Evolutionary conservation across 768 basidiomycete species (phyloP).

Genomic region (Suillus paluster): DNA sequence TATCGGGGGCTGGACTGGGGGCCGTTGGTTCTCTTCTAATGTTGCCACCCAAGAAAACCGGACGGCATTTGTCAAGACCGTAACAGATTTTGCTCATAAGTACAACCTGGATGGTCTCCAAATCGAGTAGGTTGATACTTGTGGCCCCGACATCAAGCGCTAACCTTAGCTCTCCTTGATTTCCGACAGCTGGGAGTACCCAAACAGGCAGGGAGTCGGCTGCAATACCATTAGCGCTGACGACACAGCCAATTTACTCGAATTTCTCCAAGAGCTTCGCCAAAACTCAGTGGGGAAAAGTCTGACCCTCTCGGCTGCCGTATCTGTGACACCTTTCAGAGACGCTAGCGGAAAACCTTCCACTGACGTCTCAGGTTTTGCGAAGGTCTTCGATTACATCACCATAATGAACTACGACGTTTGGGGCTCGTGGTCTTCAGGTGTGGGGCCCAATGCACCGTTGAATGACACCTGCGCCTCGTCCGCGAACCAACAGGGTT

Average conservation of each 20-base stretch:
- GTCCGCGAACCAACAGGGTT: slow-evolving; percentile 62
- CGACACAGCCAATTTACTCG: slow-evolving; percentile 79
- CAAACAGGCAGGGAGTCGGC: slow-evolving; percentile 62
- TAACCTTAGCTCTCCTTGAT: slow-evolving; percentile 17
- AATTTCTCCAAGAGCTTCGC: slow-evolving; percentile 74
- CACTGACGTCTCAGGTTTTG: slow-evolving; percentile 73
- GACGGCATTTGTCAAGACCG: slow-evolving; percentile 56
- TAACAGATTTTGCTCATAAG: slow-evolving; percentile 47
- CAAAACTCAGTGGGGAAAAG: slow-evolving; percentile 50
- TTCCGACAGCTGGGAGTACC: slow-evolving; percentile 84
- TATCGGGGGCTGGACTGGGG: slow-evolving; percentile 66
- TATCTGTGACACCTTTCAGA: slow-evolving; percentile 65
- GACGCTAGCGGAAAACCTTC: slow-evolving; percentile 64
- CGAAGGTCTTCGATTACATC: slow-evolving; percentile 68
- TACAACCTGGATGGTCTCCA: slow-evolving; percentile 62
- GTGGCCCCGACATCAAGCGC: slow-evolving; percentile 16
- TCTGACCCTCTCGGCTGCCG: slow-evolving; percentile 73
- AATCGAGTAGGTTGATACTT: slow-evolving; percentile 50
- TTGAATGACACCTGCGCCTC: slow-evolving; percentile 76
- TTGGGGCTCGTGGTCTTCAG: slow-evolving; percentile 52
- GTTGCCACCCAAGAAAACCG: slow-evolving; percentile 54
- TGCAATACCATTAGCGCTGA: slow-evolving; percentile 63
- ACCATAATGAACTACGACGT: slow-evolving; percentile 70
- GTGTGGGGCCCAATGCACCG: slow-evolving; percentile 82
- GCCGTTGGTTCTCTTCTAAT: slow-evolving; percentile 54